A percentile compares a stretch with the other conserved stretches of the same genome.
phyloP scores from a whole-genome alignment of 192 early-diverging fungal genomes.

The Backusella tuberculispora region DNA sequence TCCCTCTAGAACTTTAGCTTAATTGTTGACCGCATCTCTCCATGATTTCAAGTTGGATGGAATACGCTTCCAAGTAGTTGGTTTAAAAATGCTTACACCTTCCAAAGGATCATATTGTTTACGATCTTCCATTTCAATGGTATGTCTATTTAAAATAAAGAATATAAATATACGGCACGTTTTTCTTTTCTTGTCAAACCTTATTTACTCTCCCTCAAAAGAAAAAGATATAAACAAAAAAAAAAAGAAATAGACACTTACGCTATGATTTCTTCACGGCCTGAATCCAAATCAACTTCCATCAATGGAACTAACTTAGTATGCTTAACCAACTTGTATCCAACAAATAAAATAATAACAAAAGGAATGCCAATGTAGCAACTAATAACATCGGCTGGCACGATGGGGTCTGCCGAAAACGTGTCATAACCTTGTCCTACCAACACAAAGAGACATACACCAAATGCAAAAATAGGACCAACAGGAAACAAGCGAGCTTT shows the following conservation, averaged over 20 bases:
- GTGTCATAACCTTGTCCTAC: constrained; percentile 64
- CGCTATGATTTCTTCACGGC: constrained; percentile 39
- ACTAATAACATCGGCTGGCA: constrained; percentile 54
- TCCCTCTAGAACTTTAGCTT: background rate
- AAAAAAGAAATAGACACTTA: background rate
- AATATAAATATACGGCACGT: background rate
- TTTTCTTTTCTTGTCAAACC: constrained; percentile 3
- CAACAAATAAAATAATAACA: constrained; percentile 61
- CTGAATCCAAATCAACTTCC: constrained; percentile 62
- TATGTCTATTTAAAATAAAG: constrained; percentile 31
- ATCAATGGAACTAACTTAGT: constrained; percentile 63
- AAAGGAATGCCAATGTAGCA: constrained; percentile 69
- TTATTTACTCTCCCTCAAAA: background rate
- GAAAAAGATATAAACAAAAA: background rate
- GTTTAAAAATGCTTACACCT: constrained; percentile 35
- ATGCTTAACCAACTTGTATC: constrained; percentile 66
- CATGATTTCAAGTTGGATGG: constrained; percentile 30
- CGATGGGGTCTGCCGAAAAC: constrained; percentile 48
- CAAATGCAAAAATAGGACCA: constrained; percentile 68
- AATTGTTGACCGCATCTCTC: constrained; percentile 37
- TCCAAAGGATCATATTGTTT: constrained; percentile 31
- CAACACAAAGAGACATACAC: constrained; percentile 61
- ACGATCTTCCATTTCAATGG: constrained; percentile 26
- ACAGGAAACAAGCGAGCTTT: constrained; percentile 70
- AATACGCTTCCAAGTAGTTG: constrained; percentile 37